Conservation (phyloP, 257 asterid species). For the Forsythia viridissima region DNA sequence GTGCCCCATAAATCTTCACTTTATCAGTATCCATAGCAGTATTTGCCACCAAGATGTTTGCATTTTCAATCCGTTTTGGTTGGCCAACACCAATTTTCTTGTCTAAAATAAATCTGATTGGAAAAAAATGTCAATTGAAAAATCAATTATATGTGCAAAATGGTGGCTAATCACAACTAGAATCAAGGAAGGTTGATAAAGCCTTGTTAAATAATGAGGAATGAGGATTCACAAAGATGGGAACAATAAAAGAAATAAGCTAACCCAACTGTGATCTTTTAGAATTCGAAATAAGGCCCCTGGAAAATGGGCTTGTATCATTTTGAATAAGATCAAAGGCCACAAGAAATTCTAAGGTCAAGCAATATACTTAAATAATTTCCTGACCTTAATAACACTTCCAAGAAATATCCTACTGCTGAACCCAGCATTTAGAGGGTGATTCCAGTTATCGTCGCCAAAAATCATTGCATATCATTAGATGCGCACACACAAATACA, state of each 20-base stretch:
- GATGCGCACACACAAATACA: background rate
- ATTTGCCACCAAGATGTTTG: conserved; percentile 92
- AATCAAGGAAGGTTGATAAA: background rate
- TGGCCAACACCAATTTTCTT: conserved; percentile 97
- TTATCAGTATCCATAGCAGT: conserved; percentile 99
- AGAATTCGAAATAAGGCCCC: background rate
- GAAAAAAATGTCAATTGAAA: conserved; percentile 6
- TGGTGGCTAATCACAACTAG: background rate
- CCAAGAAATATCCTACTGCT: background rate
- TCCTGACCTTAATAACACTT: background rate
- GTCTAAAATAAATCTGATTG: conserved; percentile 85
- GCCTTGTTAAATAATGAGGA: background rate
- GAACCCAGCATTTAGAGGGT: background rate
- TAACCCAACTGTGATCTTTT: background rate
- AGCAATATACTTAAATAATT: background rate
- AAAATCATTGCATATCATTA: background rate
- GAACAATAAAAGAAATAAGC: background rate
- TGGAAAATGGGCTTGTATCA: background rate
- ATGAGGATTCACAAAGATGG: background rate
- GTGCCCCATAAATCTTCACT: conserved; percentile 96
- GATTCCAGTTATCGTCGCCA: background rate
- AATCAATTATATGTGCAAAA: background rate
- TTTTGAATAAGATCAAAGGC: background rate
- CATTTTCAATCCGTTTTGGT: conserved; percentile 95
- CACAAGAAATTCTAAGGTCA: background rate